Evolutionary conservation across 1,139 yeast species (phyloP).

Genomic region (Protomyces lactucae-debilis): DNA sequence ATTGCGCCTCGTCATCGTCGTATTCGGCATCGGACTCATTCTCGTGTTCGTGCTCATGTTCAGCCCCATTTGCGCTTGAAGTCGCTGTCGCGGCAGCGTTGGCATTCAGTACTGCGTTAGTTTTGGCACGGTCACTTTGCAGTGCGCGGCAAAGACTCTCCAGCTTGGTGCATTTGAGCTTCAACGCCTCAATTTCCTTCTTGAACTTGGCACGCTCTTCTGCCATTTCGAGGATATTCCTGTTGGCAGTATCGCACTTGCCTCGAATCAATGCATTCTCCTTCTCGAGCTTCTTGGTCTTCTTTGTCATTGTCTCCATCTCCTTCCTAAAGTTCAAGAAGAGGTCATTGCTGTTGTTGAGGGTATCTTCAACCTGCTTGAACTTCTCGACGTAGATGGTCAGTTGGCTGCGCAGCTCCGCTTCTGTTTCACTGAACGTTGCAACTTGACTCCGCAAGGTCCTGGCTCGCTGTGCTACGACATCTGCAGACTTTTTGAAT

Average conservation of each 20-base stretch:
- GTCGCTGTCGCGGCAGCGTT: not conserved
- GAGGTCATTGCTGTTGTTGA: constrained; percentile 33
- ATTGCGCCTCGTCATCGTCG: constrained; percentile 7
- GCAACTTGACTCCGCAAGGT: constrained; percentile 31
- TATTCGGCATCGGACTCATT: not conserved
- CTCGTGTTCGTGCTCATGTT: not conserved
- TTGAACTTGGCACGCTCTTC: constrained; percentile 32
- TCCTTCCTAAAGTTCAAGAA: constrained; percentile 33
- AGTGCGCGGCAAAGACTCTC: constrained; percentile 32
- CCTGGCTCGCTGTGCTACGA: constrained; percentile 30
- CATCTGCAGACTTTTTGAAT: constrained; percentile 29
- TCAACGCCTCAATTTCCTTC: constrained; percentile 30
- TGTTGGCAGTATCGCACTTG: constrained; percentile 31
- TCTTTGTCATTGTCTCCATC: constrained; percentile 34
- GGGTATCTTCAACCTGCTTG: constrained; percentile 33
- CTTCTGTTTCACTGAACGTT: constrained; percentile 32
- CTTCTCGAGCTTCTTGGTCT: constrained; percentile 33
- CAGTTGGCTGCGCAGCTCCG: constrained; percentile 32
- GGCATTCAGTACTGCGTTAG: not conserved
- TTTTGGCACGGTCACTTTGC: constrained; percentile 30
- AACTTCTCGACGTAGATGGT: constrained; percentile 34
- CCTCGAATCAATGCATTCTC: constrained; percentile 31
- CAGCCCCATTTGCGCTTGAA: not conserved
- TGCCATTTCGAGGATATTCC: constrained; percentile 33
- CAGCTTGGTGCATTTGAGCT: constrained; percentile 30